Evolutionary conservation across 371 early-diverging fungal genomes (phyloP).

Genomic region (Saksenaea vasiformis): DNA sequence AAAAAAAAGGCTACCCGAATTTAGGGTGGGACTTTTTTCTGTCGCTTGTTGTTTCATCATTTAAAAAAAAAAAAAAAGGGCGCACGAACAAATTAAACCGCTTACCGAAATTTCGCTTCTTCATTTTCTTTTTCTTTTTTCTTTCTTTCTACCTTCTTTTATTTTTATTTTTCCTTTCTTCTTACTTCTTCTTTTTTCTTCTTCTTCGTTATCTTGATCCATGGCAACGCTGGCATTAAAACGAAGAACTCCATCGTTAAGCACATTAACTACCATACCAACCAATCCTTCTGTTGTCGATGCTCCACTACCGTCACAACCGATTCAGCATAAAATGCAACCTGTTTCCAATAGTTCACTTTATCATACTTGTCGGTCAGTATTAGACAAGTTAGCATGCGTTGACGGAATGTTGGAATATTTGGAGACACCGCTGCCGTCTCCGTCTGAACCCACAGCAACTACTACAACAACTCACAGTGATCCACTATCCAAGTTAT

Average conservation of each 20-base stretch:
- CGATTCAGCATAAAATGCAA: slow-evolving; percentile 18
- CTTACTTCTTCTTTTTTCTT: slow-evolving; percentile 5
- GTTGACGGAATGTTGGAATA: slow-evolving; percentile 65
- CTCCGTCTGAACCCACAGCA: slow-evolving; percentile 17
- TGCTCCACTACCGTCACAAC: slow-evolving; percentile 21
- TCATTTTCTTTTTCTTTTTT: slow-evolving; percentile 14
- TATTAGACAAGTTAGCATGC: slow-evolving; percentile 58
- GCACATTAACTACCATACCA: slow-evolving; percentile 19
- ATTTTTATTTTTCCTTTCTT: slow-evolving; percentile 12
- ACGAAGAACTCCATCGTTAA: slow-evolving; percentile 39
- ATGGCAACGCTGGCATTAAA: slow-evolving; percentile 41
- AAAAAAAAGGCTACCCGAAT: no score
- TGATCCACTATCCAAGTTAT: slow-evolving; percentile 87
- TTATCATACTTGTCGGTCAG: slow-evolving; percentile 65
- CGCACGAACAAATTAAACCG: slow-evolving; percentile 2
- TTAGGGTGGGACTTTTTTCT: neutral
- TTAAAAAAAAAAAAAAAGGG: neutral
- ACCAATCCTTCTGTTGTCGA: slow-evolving; percentile 20
- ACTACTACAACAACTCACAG: slow-evolving; percentile 37
- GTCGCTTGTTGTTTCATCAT: slow-evolving; percentile 3
- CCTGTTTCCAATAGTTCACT: slow-evolving; percentile 48
- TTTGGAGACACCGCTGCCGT: slow-evolving; percentile 34
- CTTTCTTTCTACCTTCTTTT: slow-evolving; percentile 3
- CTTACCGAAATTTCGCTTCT: neutral
- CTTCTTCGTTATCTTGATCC: slow-evolving; percentile 6